Evolutionary conservation across 305 asterid genomes (phyloP), one percentile per base, ranked within the genome.

Genomic region (Rubia peregrina): DNA sequence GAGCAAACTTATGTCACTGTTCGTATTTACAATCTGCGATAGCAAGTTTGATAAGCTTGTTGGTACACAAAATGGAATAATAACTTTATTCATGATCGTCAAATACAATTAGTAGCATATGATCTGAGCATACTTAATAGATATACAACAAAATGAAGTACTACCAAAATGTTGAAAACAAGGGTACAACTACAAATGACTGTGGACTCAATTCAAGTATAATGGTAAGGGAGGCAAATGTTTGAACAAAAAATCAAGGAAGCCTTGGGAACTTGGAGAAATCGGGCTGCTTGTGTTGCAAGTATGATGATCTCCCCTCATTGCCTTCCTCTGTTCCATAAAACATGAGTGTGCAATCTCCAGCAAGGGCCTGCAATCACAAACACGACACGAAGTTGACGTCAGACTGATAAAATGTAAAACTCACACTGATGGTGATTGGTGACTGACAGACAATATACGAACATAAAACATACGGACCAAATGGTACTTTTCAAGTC

Each of bases 271-370:
- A 90, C 79, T 85, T 89, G 4, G 96, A 85, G 86, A 92, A 92
- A 74, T 92, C 95, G 1, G 97, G 98, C 40, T 80, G 81, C 61
- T 91, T 76, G 16, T 81, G 88, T 53, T 87, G 76, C 65, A 87
- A 65, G 71, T 88, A 92, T 13, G 96, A 93, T 9, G 75, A 81
- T 77, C 89, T 90, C 68, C 98, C 98, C 78, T 88, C 98, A 1
- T 76, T 83, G 6, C 96, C 98, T 75, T 92, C 96, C 76, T 90
- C 96, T 0, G 96, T 90, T 71, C 96, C 96, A 44, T 92, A 92
- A 69, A 90, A 92, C 48, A 92, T 51, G 60, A 92, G 91, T 0
- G 98, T 93, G 4, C 96, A 93, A 70, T 93, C 95, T 71, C 98
- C 97, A 53, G 83, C 98, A 26, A 93, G 87, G 33, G 86, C 96